A percentile compares a stretch with the other conserved stretches of the same genome.
These are phyloP conservation scores for Paraphoma sp. DNA, from an alignment of 2,329 filamentous ascomycete species.

Conservation along the genomic window DNA sequence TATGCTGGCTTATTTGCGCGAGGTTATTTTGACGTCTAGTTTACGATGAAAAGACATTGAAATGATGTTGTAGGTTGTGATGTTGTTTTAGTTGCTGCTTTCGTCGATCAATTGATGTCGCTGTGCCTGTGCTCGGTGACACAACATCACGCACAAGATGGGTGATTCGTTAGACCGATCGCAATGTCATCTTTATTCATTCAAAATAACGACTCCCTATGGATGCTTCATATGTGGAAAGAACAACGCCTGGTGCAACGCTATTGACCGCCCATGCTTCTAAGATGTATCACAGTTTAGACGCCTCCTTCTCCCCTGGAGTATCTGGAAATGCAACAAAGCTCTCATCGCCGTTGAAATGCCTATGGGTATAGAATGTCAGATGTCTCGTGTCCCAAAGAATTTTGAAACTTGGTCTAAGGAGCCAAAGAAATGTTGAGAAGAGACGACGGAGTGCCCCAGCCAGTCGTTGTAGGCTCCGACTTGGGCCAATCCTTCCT, in stretches of 20 bases:
- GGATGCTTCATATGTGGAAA: not conserved
- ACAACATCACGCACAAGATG: too few species aligned
- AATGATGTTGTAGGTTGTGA: too few species aligned
- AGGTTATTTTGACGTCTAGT: too few species aligned
- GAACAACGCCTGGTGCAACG: not conserved
- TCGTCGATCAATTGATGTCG: too few species aligned
- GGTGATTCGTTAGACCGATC: too few species aligned
- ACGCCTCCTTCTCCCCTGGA: slow-evolving; percentile 15
- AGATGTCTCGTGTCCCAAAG: not conserved
- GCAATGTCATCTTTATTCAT: too few species aligned
- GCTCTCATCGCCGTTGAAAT: slow-evolving; percentile 47
- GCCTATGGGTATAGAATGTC: slow-evolving; percentile 24
- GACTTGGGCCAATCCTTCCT: slow-evolving; percentile 16
- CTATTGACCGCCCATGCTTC: too few species aligned
- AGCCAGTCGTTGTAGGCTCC: slow-evolving; percentile 3
- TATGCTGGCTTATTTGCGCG: too few species aligned
- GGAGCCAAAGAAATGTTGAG: slow-evolving; percentile 2
- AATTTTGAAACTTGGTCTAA: not conserved
- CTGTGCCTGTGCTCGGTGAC: too few species aligned
- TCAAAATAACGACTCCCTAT: not conserved
- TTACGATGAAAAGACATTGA: too few species aligned
- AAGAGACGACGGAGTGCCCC: slow-evolving; percentile 3
- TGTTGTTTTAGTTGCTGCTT: too few species aligned
- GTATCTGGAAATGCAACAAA: slow-evolving; percentile 39
- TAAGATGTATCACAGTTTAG: slow-evolving; percentile 30